Base-by-base conservation (phyloP, 352 stramenopile genomes). In the Phytopythium vexans region DNA sequence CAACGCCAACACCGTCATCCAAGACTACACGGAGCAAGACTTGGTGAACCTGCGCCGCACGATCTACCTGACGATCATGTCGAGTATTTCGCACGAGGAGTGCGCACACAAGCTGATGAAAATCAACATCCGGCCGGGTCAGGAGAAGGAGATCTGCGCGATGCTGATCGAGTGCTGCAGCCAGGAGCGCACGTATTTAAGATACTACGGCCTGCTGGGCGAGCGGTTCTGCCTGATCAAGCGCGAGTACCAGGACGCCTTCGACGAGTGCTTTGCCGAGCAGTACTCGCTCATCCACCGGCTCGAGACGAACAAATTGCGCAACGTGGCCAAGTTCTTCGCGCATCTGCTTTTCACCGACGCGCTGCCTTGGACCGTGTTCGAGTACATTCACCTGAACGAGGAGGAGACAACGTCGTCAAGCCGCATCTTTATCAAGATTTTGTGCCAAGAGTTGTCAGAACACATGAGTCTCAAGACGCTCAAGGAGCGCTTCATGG, bases 41-140 rank as follows among this genome's bases (percentile, higher is more conserved):
- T 79, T 99, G 16, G 94, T 99, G 51, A 98, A 99, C 69, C 69
- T 99, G 47, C 91, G 97, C 8, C 86, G 97, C 37, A 99, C 96
- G 27, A 99, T 99, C 58, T 99, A 99, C 68, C 68, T 99, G 51
- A 99, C 97, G 8, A 99, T 99, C 70, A 99, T 99, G 97, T 99
- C 93, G 27, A 98, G 90, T 66, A 96, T 98, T 15, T 96, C 91
- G 4, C 98, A 99, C 72, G 97, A 99, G 77, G 97, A 99, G 68
- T 99, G 95, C 55, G 92, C 93, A 8, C 97, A 99, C 83, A 99
- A 99, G 72, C 77, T 99, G 15, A 85, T 98, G 44, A 98, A 98
- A 68, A 82, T 99, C 48, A 91, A 98, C 60, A 98, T 99, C 53
- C 95, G 94, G 8, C 68, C 86, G 6, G 97, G 97, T 6, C 87